Percentiles rank a stretch among this genome's conserved stretches.
Conservation (phyloP, 345 rosid species). For the Acer saccharum region DNA sequence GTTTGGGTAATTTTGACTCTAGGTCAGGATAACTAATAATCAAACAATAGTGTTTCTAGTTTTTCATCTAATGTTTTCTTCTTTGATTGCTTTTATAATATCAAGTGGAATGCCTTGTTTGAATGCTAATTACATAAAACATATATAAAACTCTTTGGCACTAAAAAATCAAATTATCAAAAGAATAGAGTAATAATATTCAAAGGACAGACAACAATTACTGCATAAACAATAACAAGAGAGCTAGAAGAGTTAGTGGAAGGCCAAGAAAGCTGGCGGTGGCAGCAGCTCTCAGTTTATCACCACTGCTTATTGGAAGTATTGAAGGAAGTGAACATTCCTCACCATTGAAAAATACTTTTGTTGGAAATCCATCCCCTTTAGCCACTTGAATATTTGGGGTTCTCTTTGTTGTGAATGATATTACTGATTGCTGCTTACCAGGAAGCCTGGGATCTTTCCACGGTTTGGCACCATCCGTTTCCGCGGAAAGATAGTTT, state of each 20-base stretch:
- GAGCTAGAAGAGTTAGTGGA: conserved; percentile 5
- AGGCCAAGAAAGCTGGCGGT: conserved; percentile 10
- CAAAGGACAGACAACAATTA: neutral
- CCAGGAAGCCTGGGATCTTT: conserved; percentile 79
- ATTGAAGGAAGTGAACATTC: conserved; percentile 74
- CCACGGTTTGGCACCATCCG: conserved; percentile 51
- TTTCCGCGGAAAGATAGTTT: conserved; percentile 70
- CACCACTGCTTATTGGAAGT: conserved; percentile 47
- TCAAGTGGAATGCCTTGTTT: neutral
- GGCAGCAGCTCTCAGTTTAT: conserved; percentile 24
- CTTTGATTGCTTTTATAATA: too few relatives aligned
- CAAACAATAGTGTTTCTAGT: too few relatives aligned
- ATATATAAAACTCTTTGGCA: neutral
- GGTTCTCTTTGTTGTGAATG: conserved; percentile 64
- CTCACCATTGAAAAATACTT: conserved; percentile 89
- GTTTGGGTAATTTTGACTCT: too few relatives aligned
- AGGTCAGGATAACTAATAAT: too few relatives aligned
- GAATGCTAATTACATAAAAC: neutral
- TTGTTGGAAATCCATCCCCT: conserved; percentile 89
- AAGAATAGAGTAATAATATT: neutral
- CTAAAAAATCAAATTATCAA: neutral
- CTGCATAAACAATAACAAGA: conserved; percentile 14
- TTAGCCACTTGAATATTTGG: conserved; percentile 65
- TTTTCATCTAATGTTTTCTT: too few relatives aligned
- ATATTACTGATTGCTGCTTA: conserved; percentile 78